These are phyloP conservation scores for Meyerozyma smithsonii DNA, from an alignment of 1,139 yeast genomes.

Conservation along the genomic window DNA sequence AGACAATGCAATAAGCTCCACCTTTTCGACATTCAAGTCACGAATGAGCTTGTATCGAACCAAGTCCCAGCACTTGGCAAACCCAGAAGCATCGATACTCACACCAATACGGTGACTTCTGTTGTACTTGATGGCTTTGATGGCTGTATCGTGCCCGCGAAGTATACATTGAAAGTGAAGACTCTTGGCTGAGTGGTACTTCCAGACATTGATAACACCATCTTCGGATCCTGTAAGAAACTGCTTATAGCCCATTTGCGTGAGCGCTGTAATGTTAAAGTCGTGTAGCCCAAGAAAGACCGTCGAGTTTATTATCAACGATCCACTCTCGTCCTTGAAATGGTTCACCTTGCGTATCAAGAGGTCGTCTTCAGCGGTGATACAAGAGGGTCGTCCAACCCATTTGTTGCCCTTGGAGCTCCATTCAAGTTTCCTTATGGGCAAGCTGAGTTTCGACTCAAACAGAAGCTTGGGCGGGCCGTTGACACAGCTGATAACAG, in stretches of 20 bases:
- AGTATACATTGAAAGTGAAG: conserved; percentile 44
- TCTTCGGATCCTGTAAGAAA: conserved; percentile 52
- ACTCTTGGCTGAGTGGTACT: conserved; percentile 23
- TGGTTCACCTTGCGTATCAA: conserved; percentile 32
- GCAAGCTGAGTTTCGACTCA: conserved; percentile 31
- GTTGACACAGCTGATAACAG: conserved; percentile 17
- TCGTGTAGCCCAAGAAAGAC: conserved; percentile 39
- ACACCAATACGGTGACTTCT: conserved; percentile 49
- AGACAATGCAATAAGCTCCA: conserved; percentile 41
- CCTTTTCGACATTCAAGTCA: conserved; percentile 21
- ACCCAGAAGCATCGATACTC: conserved; percentile 48
- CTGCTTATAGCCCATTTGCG: conserved; percentile 33
- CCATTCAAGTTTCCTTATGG: conserved; percentile 37
- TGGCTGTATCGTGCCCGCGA: conserved; percentile 48
- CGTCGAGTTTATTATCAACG: conserved; percentile 38
- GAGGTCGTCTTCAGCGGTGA: conserved; percentile 35
- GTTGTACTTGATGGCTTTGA: conserved; percentile 41
- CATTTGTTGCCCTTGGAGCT: conserved; percentile 32
- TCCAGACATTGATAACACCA: conserved; percentile 58
- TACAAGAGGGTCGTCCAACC: conserved; percentile 42
- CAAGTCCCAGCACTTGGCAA: conserved; percentile 56
- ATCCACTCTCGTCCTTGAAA: conserved; percentile 25
- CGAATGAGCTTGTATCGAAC: conserved; percentile 47
- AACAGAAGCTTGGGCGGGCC: conserved; percentile 25
- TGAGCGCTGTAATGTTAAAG: conserved; percentile 28